Percentiles rank a stretch among this genome's conserved stretches.
Evolutionary conservation across 257 asterid species (phyloP).

Genomic region (Nemophila menziesii): DNA sequence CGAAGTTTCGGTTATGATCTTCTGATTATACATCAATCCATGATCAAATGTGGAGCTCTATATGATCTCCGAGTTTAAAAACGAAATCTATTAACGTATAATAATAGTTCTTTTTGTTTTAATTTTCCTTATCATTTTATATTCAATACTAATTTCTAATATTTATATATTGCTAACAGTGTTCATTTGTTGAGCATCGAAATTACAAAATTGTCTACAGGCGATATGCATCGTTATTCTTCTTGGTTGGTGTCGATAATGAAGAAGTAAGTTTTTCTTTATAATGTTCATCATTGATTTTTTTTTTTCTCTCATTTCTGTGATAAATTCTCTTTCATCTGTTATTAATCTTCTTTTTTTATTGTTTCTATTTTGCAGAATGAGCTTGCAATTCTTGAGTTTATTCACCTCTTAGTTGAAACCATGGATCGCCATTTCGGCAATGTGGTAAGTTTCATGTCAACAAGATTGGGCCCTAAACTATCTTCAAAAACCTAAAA

Average conservation of each 20-base stretch:
- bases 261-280: constrained; percentile 68
- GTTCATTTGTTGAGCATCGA: constrained; percentile 97
- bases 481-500: no score
- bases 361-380: constrained; percentile 37
- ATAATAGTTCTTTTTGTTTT: no score
- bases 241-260: constrained; percentile 95
- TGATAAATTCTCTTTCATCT: not conserved
- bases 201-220: constrained; percentile 85
- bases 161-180: constrained; percentile 32
- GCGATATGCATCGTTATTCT: constrained; percentile 86
- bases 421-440: constrained; percentile 99
- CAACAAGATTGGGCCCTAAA: not conserved
- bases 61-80: not conserved
- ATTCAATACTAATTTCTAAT: constrained; percentile 2
- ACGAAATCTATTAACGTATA: not conserved
- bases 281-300: not conserved
- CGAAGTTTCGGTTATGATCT: not conserved
- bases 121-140: no score
- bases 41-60: not conserved
- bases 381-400: constrained; percentile 91
- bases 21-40: not conserved
- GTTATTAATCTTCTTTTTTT: no score
- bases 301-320: not conserved
- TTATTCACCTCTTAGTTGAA: constrained; percentile 89
- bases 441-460: constrained; percentile 63